These are phyloP conservation scores for Reutealis trisperma DNA, from an alignment of 345 rosid genomes.

Conservation along the genomic window DNA sequence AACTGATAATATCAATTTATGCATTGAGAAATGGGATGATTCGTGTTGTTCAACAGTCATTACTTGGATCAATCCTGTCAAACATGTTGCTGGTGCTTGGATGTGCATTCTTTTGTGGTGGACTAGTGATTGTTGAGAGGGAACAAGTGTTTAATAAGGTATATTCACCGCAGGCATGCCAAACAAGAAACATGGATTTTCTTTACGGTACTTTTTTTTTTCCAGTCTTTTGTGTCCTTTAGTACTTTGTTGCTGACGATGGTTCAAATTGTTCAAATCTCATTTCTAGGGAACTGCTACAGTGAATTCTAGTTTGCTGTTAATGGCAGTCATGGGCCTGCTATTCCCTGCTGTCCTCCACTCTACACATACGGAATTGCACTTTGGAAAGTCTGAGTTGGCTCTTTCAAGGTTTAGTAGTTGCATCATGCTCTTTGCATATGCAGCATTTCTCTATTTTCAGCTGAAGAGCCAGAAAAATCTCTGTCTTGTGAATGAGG, in stretches of 20 bases:
- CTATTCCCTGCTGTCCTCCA: slow-evolving; percentile 55
- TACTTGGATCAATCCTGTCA: slow-evolving; percentile 53
- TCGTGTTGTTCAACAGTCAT: slow-evolving; percentile 55
- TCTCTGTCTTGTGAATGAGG: slow-evolving; percentile 31
- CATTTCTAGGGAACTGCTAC: slow-evolving; percentile 45
- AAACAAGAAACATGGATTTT: background rate
- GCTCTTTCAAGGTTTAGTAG: slow-evolving; percentile 58
- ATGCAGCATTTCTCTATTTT: slow-evolving; percentile 47
- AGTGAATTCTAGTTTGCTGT: slow-evolving; percentile 45
- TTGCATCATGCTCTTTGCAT: slow-evolving; percentile 53
- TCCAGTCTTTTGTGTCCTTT: background rate
- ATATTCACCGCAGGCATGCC: background rate
- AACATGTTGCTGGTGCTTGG: slow-evolving; percentile 63
- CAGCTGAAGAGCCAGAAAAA: slow-evolving; percentile 43
- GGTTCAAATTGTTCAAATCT: background rate
- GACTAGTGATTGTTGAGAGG: slow-evolving; percentile 40
- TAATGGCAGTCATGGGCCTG: slow-evolving; percentile 34
- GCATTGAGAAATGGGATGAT: slow-evolving; percentile 47
- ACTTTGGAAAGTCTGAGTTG: slow-evolving; percentile 55
- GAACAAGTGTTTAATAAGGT: slow-evolving; percentile 51
- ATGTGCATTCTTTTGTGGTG: slow-evolving; percentile 54
- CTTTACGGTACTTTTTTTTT: background rate
- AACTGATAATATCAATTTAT: slow-evolving; percentile 52
- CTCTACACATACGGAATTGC: slow-evolving; percentile 46
- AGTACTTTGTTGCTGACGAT: background rate